Evolutionary conservation across 1,284 basidiomycete genomes (phyloP).

Genomic region (Fistulinella cinereoalba): DNA sequence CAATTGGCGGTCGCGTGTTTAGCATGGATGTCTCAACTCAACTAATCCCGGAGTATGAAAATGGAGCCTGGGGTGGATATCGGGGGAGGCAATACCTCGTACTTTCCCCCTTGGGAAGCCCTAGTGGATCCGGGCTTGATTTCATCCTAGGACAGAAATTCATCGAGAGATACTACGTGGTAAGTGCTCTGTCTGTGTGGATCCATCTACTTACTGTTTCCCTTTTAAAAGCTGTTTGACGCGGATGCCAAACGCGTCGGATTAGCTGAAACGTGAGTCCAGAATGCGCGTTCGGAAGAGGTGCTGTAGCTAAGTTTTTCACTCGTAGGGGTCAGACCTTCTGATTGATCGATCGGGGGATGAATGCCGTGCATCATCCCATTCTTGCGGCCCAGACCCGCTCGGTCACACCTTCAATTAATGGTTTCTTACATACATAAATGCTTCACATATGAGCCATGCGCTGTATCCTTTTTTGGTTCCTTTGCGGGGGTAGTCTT

Average conservation of each 20-base stretch:
- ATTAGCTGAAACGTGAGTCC: too few relatives aligned
- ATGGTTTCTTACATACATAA: too few relatives aligned
- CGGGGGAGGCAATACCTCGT: conserved; percentile 19
- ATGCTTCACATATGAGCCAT: too few relatives aligned
- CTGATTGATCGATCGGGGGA: too few relatives aligned
- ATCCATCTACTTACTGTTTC: neutral
- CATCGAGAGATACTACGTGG: conserved; percentile 29
- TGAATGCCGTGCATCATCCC: too few relatives aligned
- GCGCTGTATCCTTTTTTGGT: too few relatives aligned
- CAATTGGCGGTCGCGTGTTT: conserved; percentile 13
- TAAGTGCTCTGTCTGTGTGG: conserved; percentile 3
- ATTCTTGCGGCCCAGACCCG: too few relatives aligned
- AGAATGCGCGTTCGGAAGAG: too few relatives aligned
- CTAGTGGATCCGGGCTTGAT: conserved; percentile 18
- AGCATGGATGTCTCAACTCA: conserved; percentile 24
- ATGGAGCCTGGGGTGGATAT: conserved; percentile 14
- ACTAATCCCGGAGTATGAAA: conserved; percentile 22
- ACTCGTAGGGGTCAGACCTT: too few relatives aligned
- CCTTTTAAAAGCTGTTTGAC: conserved; percentile 29
- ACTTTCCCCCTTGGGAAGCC: conserved; percentile 3
- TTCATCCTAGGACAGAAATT: conserved; percentile 30
- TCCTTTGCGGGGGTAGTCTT: too few relatives aligned
- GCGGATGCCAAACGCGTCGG: conserved; percentile 15
- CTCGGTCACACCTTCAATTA: too few relatives aligned
- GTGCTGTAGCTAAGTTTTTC: too few relatives aligned